Evolutionary conservation across 371 early-diverging fungal genomes (phyloP).

Genomic region (Modicella reniformis): DNA sequence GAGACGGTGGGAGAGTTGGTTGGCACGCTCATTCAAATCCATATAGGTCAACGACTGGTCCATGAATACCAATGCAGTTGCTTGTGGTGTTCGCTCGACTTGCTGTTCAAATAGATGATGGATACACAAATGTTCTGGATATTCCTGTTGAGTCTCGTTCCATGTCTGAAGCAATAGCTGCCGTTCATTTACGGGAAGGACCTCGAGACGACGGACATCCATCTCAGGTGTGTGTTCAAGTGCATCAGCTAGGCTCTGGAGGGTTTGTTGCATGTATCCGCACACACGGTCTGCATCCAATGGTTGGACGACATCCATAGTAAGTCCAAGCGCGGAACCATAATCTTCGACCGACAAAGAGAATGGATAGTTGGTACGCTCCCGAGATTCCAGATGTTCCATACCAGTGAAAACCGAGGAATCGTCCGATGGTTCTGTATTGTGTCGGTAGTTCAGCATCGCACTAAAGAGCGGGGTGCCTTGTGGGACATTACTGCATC

Average conservation of each 20-base stretch:
- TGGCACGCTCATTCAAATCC: slow-evolving; percentile 8
- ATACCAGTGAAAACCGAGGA: background rate
- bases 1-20: slow-evolving; percentile 10
- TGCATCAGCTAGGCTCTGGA: background rate
- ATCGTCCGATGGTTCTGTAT: background rate
- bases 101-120: slow-evolving; percentile 25
- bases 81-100: background rate
- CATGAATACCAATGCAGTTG: slow-evolving; percentile 17
- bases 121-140: background rate
- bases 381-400: background rate
- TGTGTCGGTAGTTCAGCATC: slow-evolving; percentile 30
- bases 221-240: background rate
- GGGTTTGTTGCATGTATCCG: slow-evolving; percentile 12
- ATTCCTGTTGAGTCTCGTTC: background rate
- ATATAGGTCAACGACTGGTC: slow-evolving; percentile 15
- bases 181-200: slow-evolving; percentile 4
- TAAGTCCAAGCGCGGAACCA: background rate
- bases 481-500: slow-evolving; percentile 5
- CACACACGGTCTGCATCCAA: background rate
- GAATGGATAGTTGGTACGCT: slow-evolving; percentile 25
- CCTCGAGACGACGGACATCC: background rate
- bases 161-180: slow-evolving; percentile 1
- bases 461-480: slow-evolving; percentile 25
- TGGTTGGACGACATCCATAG: background rate
- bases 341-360: slow-evolving; percentile 10